Conservation (phyloP, 192 early-diverging fungal species). For the Thoreauomyces humboldtii region DNA sequence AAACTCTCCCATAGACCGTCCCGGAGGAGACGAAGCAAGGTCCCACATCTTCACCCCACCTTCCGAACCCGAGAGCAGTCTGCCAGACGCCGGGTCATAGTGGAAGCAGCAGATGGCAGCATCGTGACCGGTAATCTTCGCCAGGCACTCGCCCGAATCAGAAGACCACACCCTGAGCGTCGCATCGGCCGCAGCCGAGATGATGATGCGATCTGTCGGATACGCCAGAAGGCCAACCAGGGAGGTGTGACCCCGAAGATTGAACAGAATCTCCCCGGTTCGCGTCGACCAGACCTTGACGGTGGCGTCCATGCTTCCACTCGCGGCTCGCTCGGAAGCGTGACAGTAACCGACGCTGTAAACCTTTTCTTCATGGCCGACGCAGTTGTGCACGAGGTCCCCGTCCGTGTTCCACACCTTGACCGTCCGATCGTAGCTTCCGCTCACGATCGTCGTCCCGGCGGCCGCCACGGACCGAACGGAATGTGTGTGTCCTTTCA, state of each 20-base stretch:
- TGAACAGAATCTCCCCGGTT: neutral
- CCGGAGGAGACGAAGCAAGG: neutral
- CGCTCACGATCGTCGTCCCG: neutral
- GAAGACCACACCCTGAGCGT: neutral
- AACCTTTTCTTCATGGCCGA: neutral
- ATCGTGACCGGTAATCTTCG: neutral
- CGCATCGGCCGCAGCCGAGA: neutral
- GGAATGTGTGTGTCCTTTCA: neutral
- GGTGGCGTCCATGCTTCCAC: neutral
- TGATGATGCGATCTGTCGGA: neutral
- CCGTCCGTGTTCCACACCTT: neutral
- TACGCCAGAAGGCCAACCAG: neutral
- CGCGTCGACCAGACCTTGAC: constrained; percentile 2
- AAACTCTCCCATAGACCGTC: neutral
- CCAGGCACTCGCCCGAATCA: neutral
- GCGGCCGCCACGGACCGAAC: neutral
- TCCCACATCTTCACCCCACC: neutral
- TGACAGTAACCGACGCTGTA: constrained; percentile 3
- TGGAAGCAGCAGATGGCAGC: neutral
- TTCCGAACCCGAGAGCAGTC: neutral
- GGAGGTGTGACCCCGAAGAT: constrained; percentile 1
- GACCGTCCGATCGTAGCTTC: neutral
- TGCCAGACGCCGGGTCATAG: neutral
- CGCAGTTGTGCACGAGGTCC: neutral
- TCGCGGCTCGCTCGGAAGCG: neutral